phyloP scores from a whole-genome alignment of 805 yeast species.

The Ogataea salicorniae region DNA sequence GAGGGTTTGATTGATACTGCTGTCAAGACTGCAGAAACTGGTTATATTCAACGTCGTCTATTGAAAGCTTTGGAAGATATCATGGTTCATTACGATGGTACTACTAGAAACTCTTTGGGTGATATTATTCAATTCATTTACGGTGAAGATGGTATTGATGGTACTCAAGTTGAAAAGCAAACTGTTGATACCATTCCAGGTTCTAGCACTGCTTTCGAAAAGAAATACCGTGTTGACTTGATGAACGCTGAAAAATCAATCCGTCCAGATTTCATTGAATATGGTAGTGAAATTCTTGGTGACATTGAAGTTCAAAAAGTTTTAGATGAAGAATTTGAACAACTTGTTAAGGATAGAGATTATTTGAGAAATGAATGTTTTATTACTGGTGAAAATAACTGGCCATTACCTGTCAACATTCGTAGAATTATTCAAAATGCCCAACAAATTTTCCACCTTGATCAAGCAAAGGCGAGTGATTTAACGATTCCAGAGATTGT shows the following conservation, averaged over 20 bases:
- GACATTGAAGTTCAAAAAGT: slow-evolving; percentile 76
- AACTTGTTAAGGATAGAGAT: slow-evolving; percentile 69
- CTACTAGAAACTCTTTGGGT: slow-evolving; percentile 96
- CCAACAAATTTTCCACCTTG: slow-evolving; percentile 93
- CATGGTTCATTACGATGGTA: slow-evolving; percentile 97
- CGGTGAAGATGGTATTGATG: slow-evolving; percentile 99
- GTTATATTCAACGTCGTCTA: slow-evolving; percentile 96
- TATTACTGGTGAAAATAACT: slow-evolving; percentile 87
- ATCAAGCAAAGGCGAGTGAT: slow-evolving; percentile 85
- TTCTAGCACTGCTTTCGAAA: slow-evolving; percentile 75
- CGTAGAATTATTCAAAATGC: slow-evolving; percentile 96
- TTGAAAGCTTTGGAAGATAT: slow-evolving; percentile 96
- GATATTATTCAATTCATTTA: slow-evolving; percentile 93
- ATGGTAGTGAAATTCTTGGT: slow-evolving; percentile 87
- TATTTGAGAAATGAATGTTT: slow-evolving; percentile 77
- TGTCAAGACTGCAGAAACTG: slow-evolving; percentile 98
- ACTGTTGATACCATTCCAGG: slow-evolving; percentile 95
- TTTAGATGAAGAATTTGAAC: slow-evolving; percentile 80
- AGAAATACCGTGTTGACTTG: slow-evolving; percentile 80
- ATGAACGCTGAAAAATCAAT: slow-evolving; percentile 63
- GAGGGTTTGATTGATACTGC: slow-evolving; percentile 99
- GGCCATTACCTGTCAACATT: slow-evolving; percentile 97
- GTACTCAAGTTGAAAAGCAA: slow-evolving; percentile 96
- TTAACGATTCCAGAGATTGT: slow-evolving; percentile 80
- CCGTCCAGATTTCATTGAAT: slow-evolving; percentile 72